Base-by-base conservation (phyloP, 345 rosid genomes). In the Citrus australasica region DNA sequence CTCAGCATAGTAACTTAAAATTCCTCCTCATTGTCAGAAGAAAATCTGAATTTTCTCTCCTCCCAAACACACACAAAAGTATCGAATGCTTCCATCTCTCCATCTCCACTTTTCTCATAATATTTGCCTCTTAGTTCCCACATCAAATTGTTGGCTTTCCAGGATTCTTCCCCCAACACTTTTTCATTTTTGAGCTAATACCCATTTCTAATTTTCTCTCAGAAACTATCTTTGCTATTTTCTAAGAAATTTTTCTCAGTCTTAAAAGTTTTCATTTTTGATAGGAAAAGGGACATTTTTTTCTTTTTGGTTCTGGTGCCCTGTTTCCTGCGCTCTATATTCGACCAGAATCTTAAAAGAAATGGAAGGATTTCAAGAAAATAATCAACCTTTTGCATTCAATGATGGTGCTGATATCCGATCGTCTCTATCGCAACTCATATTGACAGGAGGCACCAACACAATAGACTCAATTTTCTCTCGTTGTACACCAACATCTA, bases 381-480 rank as follows among this genome's bases (percentile, higher is more conserved):
- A 51, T 59, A 86, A 63, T 69, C 71, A 6, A 27, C 27, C 85
- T 40, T 73, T 62, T 53, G 64, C 76, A n/a, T 64, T 79, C 27
- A 73, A 61, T 17, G 76, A 79, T 40, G 61, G 76, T 66, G 68
- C 75, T 14, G 86, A 87, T 33, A 86, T 88, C 17, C 84, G 97
- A 67, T 83, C 92, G 19, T 85, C 93, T 11, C 84, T 96, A 7
- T 96, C 98, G 7, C 89, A 91, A 59, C 88, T 96, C 74, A 90
- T 96, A 81, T 51, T 96, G 79, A 82, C 86, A 5, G 94, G 95
- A 64, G 97, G 97, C 63, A 85, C 86, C 80, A 92, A 85, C 90
- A 82, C 97, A 51, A 78, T 96, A 8, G 99, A 96, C 62, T 94
- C 99, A 4, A 90, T 96, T 66, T 92, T 96, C 88, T 91, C 99